Evolutionary conservation across 805 yeast species (phyloP).

Genomic region (Kuraishia floccosa): DNA sequence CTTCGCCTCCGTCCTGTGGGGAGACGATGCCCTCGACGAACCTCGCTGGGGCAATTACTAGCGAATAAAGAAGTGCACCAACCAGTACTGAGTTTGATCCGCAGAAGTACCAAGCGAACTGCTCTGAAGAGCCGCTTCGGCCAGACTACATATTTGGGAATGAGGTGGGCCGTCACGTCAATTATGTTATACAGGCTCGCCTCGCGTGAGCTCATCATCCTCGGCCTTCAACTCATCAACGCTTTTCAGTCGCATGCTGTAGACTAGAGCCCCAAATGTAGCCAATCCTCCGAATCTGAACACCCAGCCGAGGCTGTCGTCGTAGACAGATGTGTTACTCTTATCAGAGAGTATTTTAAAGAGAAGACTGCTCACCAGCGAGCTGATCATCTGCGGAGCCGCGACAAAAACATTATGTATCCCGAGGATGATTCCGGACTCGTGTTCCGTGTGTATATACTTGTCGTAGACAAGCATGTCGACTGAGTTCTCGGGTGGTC

Average conservation of each 20-base stretch:
- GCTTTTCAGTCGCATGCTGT: conserved; percentile 30
- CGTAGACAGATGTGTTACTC: conserved; percentile 15
- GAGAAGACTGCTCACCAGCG: conserved; percentile 33
- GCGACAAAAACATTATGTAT: conserved; percentile 49
- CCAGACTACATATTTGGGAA: no score
- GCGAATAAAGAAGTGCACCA: no score
- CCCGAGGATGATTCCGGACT: conserved; percentile 45
- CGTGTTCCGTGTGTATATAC: conserved; percentile 33
- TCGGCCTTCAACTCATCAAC: conserved; percentile 23
- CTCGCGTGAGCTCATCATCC: conserved; percentile 11
- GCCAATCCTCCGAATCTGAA: conserved; percentile 44
- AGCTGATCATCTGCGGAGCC: conserved; percentile 43
- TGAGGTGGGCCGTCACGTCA: no score
- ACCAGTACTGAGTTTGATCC: no score
- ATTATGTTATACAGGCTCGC: background rate
- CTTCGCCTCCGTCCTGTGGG: no score
- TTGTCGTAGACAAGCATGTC: conserved; percentile 11
- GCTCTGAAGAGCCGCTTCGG: no score
- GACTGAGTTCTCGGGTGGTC: conserved; percentile 1
- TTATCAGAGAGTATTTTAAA: conserved; percentile 23
- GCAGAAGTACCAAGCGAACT: no score
- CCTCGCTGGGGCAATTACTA: no score
- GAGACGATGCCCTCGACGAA: no score
- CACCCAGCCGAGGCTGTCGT: conserved; percentile 42
- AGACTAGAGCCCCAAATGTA: conserved; percentile 30